Conservation (phyloP, 73 alveolate species). For the Stentor coeruleus region DNA sequence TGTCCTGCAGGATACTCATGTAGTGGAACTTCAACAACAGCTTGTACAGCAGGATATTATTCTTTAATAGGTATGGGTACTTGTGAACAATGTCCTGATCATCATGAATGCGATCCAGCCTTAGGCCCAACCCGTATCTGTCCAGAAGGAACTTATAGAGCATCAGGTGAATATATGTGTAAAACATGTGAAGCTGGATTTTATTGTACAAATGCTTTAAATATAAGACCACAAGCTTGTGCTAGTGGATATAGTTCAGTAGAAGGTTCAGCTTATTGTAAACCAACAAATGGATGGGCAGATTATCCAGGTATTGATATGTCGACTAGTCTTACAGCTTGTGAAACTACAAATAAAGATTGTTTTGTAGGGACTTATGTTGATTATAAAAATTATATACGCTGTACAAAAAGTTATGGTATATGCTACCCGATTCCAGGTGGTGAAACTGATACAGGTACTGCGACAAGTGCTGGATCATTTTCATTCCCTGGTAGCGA, state of each 20-base stretch:
- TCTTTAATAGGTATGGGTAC: conserved; percentile 29
- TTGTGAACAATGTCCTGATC: conserved; percentile 24
- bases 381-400: background rate
- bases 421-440: conserved; percentile 21
- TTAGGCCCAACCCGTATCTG: conserved; percentile 33
- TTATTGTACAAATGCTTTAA: conserved; percentile 44
- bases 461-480: conserved; percentile 29
- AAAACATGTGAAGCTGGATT: conserved; percentile 46
- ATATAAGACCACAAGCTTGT: conserved; percentile 45
- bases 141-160: conserved; percentile 45
- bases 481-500: conserved; percentile 49
- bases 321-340: conserved; percentile 46
- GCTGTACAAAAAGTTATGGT: background rate
- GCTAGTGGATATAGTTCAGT: conserved; percentile 32
- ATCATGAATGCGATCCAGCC: conserved; percentile 25
- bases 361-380: conserved; percentile 18
- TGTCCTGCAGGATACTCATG: conserved; percentile 43
- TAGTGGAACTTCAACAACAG: conserved; percentile 16
- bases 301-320: conserved; percentile 45
- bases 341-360: conserved; percentile 48
- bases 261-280: conserved; percentile 27
- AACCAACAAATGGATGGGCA: conserved; percentile 42
- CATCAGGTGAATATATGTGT: conserved; percentile 34
- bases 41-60: conserved; percentile 30
- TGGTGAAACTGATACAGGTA: conserved; percentile 58